phyloP scores from a whole-genome alignment of 352 stramenopile genomes.

The Phytophthora lateralis region DNA sequence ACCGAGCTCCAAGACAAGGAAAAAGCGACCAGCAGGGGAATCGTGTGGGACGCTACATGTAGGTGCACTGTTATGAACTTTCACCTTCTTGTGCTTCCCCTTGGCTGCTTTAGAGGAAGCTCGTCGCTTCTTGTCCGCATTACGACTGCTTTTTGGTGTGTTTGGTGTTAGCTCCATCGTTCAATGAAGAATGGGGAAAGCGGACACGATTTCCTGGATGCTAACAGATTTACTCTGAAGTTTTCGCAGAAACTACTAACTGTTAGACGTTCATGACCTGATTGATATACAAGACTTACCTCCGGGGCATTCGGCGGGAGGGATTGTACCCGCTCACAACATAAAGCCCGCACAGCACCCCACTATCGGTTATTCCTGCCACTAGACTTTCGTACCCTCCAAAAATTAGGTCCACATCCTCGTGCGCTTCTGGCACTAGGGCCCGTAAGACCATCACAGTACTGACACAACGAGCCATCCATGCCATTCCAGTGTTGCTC shows the following conservation, averaged over 20 bases:
- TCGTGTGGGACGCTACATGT: not conserved
- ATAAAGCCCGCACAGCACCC: not conserved
- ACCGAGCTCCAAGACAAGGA: constrained; percentile 8
- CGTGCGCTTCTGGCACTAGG: too few relatives aligned
- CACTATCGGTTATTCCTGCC: not conserved
- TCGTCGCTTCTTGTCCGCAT: not conserved
- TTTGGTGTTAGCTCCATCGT: not conserved
- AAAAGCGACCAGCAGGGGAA: not conserved
- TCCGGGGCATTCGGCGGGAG: not conserved
- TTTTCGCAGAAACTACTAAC: not conserved
- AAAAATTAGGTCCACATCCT: not conserved
- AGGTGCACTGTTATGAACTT: not conserved
- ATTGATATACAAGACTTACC: too few relatives aligned
- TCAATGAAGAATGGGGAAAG: not conserved
- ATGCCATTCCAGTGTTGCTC: too few relatives aligned
- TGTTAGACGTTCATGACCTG: not conserved
- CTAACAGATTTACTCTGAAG: too few relatives aligned
- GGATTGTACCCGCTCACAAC: not conserved
- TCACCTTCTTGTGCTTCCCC: not conserved
- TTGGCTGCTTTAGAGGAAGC: not conserved
- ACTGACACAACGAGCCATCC: too few relatives aligned
- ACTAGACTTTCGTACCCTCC: not conserved
- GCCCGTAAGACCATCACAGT: too few relatives aligned
- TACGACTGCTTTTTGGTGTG: not conserved
- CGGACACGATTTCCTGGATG: not conserved